phyloP scores from a whole-genome alignment of 129 eudicot species.

The Chrysanthemum seticuspe region DNA sequence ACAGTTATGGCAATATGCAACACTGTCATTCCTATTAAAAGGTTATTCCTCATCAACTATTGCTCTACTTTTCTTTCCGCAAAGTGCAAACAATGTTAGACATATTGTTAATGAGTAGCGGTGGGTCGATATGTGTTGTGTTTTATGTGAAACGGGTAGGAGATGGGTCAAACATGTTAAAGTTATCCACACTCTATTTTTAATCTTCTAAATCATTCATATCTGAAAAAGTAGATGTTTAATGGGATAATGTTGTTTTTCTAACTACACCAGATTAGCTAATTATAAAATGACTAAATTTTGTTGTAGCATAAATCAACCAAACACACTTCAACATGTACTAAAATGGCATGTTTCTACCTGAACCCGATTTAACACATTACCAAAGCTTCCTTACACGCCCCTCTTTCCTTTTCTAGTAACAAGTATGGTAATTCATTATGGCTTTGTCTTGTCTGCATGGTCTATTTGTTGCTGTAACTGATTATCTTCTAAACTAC shows the following conservation, averaged over 20 bases:
- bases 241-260: not conserved
- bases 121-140: not conserved
- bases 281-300: not conserved
- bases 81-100: not conserved
- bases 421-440: not conserved
- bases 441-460: constrained; percentile 4
- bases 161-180: not conserved
- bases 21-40: constrained; percentile 82
- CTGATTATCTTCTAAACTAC: constrained; percentile 14
- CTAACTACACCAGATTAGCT: constrained; percentile 3
- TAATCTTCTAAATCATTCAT: constrained; percentile 1
- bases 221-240: not conserved
- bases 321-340: not conserved
- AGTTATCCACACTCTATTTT: not conserved
- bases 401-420: constrained; percentile 2
- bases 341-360: not conserved
- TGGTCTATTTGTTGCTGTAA: constrained; percentile 11
- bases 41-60: constrained; percentile 42
- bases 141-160: not conserved
- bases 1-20: constrained; percentile 94
- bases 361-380: not conserved
- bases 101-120: not conserved
- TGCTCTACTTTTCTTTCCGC: not conserved
- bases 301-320: not conserved
- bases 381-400: not conserved